A percentile compares a stretch with the other conserved stretches of the same genome.
Conservation (phyloP, 257 asterid species). For the Fraxinus anomala region DNA sequence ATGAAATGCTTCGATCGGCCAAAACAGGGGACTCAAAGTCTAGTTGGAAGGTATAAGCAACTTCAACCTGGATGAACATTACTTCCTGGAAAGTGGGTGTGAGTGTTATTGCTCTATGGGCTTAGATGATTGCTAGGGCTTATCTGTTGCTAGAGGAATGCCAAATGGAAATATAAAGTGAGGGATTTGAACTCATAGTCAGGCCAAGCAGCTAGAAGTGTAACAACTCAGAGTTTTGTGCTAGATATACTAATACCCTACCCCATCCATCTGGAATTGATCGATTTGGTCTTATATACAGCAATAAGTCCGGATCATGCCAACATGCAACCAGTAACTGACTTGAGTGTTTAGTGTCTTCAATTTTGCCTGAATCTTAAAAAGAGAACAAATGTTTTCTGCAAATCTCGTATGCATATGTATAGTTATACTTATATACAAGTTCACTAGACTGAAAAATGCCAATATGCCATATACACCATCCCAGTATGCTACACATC, state of each 20-base stretch:
- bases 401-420: not conserved
- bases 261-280: not conserved
- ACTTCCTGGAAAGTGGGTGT: slow-evolving; percentile 8
- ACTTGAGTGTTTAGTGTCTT: not conserved
- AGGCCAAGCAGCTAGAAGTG: not conserved
- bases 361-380: not conserved
- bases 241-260: not conserved
- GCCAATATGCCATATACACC: not conserved
- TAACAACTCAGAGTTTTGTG: not conserved
- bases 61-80: slow-evolving; percentile 5
- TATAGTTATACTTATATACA: not conserved
- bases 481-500: not conserved
- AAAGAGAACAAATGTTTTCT: not conserved
- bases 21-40: slow-evolving; percentile 89
- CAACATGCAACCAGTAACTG: not conserved
- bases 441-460: not conserved
- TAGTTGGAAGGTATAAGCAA: slow-evolving; percentile 79
- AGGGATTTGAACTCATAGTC: not conserved
- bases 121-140: not conserved
- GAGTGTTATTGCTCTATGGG: slow-evolving; percentile 1
- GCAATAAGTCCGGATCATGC: not conserved
- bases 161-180: not conserved
- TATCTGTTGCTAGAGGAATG: not conserved
- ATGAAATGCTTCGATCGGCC: slow-evolving; percentile 95
- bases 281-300: not conserved